Base-by-base conservation (phyloP, 805 yeast genomes). In the Wickerhamomyces hampshirensis region DNA sequence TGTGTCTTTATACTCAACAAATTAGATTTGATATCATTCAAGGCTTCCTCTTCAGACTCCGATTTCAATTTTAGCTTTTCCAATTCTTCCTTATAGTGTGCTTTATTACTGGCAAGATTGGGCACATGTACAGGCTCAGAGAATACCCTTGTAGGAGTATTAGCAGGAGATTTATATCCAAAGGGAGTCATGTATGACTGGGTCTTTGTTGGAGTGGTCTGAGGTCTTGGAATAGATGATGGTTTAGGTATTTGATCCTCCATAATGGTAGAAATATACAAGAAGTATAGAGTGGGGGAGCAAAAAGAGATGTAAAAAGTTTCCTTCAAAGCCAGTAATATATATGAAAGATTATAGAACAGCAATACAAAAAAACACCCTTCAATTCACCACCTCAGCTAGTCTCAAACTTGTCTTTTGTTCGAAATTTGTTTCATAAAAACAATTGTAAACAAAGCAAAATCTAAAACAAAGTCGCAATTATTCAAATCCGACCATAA, bases 1-100 rank as follows among this genome's bases (percentile, higher is more conserved):
- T 63, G 62, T 0, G 72, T 68, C 37, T 62, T 61, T 7, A 58
- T 30, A 2, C 62, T 56, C 46, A 56, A 48, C 2, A 58, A 47
- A 15, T 47, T 35, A 6, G 49, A 46, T 18, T 46, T 49, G 16
- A 45, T 42, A 17, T 40, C 50, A 12, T 31, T 24, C 34, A 48
- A 53, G n/a, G 40, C 52, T 34, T 16, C 28, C 35, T 49, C 48
- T 31, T 42, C 53, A 31, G 32, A 31, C 34, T 42, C 37, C 4
- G 40, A 18, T 18, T 44, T 37, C 3, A 18, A 12, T 13, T 38
- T 47, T 2, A 50, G 23, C 40, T 30, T 29, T n/a, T 40, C 37
- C 12, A 46, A 42, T 23, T 30, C 48, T 4, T 30, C 40, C 15
- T 24, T 31, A 8, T 26, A 21, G 18, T 24, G 15, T 11, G 30